Evolutionary conservation across 2,329 filamentous ascomycete genomes (phyloP).

Genomic region (Stachybotrys chartarum): DNA sequence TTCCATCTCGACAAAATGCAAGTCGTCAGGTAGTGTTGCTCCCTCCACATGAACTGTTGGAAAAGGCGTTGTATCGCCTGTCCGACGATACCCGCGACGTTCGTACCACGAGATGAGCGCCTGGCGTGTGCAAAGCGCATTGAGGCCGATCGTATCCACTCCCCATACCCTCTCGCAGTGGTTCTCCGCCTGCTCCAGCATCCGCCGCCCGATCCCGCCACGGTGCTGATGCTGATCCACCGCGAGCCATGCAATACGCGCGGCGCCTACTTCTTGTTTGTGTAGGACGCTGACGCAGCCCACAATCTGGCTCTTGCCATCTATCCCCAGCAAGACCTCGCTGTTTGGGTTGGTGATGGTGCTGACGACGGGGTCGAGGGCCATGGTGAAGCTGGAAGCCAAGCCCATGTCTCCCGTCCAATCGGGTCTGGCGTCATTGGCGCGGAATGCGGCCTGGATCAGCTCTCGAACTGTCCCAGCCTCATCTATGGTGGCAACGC

Average conservation of each 20-base stretch:
- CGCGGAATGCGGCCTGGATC: conserved; percentile 31
- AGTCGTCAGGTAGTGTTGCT: conserved; percentile 14
- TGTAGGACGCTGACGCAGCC: conserved; percentile 18
- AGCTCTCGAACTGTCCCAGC: conserved; percentile 26
- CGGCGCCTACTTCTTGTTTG: conserved; percentile 14
- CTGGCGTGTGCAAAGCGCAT: conserved; percentile 24
- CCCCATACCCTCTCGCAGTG: conserved; percentile 20
- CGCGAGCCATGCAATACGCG: conserved; percentile 25
- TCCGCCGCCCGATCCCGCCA: conserved; percentile 22
- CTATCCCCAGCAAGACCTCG: conserved; percentile 20
- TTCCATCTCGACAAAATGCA: conserved; percentile 27
- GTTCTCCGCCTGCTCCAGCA: conserved; percentile 22
- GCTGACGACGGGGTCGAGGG: conserved; percentile 57
- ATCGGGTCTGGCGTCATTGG: conserved; percentile 25
- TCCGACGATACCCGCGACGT: conserved; percentile 23
- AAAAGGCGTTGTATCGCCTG: conserved; percentile 24
- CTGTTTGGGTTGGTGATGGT: conserved; percentile 26
- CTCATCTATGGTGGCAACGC: conserved; percentile 26
- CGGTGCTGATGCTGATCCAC: conserved; percentile 22
- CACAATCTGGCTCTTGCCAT: conserved; percentile 11
- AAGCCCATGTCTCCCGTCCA: conserved; percentile 39
- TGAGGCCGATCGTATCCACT: conserved; percentile 17
- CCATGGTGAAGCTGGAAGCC: conserved; percentile 62
- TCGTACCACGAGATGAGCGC: conserved; percentile 27
- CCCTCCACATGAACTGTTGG: conserved; percentile 13